Percentiles rank a stretch among this genome's conserved stretches.
phyloP scores from a whole-genome alignment of 78 protist species.

The Dictyostelium brefeldianum region DNA sequence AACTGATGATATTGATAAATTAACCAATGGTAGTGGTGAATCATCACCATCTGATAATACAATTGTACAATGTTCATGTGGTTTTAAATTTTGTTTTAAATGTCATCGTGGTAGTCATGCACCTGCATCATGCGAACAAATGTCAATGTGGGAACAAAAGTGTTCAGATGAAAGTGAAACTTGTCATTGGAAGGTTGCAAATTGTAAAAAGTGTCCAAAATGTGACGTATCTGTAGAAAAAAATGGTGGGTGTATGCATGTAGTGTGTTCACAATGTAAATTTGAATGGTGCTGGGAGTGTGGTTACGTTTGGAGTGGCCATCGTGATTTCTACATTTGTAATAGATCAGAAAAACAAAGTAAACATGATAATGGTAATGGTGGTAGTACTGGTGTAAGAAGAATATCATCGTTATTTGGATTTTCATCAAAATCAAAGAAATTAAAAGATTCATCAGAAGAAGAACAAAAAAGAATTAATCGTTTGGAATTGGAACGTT shows the following conservation, averaged over 20 bases:
- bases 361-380: background rate
- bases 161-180: slow-evolving; percentile 81
- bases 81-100: slow-evolving; percentile 70
- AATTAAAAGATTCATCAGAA: slow-evolving; percentile 6
- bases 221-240: slow-evolving; percentile 78
- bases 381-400: background rate
- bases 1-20: background rate
- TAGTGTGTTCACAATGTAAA: slow-evolving; percentile 74
- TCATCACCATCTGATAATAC: background rate
- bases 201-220: slow-evolving; percentile 82
- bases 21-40: background rate
- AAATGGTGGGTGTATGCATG: slow-evolving; percentile 90
- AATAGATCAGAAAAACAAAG: slow-evolving; percentile 37
- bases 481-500: slow-evolving; percentile 25
- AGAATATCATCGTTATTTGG: slow-evolving; percentile 10
- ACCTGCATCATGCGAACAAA: slow-evolving; percentile 81
- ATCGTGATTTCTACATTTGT: slow-evolving; percentile 57
- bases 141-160: slow-evolving; percentile 75
- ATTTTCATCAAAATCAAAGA: slow-evolving; percentile 4
- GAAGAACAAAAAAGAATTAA: slow-evolving; percentile 15
- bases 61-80: slow-evolving; percentile 76
- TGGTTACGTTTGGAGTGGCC: slow-evolving; percentile 55
- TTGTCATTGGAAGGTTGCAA: slow-evolving; percentile 77
- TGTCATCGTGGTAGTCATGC: slow-evolving; percentile 78
- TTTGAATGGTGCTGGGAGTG: slow-evolving; percentile 88